Conservation (phyloP, 208 protist species). For the Balamuthia mandrillaris region DNA sequence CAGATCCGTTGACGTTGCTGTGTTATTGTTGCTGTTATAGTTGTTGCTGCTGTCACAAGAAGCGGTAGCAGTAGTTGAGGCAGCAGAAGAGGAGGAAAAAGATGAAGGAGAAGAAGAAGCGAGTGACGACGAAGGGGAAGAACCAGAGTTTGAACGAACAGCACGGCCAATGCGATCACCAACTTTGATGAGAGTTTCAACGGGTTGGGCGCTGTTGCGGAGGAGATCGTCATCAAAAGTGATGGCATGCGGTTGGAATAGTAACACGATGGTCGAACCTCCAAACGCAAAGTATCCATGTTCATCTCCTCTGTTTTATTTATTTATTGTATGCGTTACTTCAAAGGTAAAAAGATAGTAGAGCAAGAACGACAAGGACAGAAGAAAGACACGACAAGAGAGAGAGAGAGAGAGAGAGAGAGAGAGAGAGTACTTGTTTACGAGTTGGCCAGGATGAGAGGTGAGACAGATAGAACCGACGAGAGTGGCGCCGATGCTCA, state of each 20-base stretch:
- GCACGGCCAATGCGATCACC: slow-evolving; percentile 21
- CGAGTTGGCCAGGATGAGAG: slow-evolving; percentile 11
- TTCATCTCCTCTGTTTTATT: slow-evolving; percentile 68
- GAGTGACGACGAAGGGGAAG: too few species aligned
- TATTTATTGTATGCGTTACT: too few species aligned
- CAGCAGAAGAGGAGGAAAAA: too few species aligned
- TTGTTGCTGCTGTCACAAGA: too few species aligned
- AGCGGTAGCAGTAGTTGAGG: too few species aligned
- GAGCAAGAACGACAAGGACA: neutral
- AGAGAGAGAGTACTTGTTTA: slow-evolving; percentile 49
- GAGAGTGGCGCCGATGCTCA: slow-evolving; percentile 55
- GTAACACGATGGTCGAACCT: slow-evolving; percentile 67
- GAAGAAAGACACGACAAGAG: neutral
- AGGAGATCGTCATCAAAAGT: slow-evolving; percentile 67
- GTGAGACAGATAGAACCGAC: slow-evolving; percentile 68
- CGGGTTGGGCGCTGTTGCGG: slow-evolving; percentile 55
- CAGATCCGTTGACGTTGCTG: too few species aligned
- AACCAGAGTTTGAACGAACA: too few species aligned
- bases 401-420: too few species aligned
- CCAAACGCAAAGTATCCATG: slow-evolving; percentile 77
- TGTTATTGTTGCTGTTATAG: too few species aligned
- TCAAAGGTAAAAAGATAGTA: too few species aligned
- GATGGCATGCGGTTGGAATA: slow-evolving; percentile 62
- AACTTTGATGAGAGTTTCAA: slow-evolving; percentile 10
- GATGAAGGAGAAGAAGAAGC: too few species aligned